A percentile compares a stretch with the other conserved stretches of the same genome.
phyloP scores from a whole-genome alignment of 192 early-diverging fungal species.

The Rhizophlyctis rosea region DNA sequence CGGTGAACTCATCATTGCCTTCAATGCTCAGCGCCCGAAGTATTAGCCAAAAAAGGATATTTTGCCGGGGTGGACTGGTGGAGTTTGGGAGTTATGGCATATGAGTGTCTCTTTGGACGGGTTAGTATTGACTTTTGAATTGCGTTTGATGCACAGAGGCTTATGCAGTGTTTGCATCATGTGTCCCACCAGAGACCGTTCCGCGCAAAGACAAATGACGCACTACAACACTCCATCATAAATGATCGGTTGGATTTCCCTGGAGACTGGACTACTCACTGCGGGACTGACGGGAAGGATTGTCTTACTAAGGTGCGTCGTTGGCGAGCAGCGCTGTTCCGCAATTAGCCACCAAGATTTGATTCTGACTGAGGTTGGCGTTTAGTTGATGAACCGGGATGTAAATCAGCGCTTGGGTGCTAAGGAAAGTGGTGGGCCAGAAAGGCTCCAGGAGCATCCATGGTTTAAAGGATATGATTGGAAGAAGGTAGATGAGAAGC shows the following conservation, averaged over 20 bases:
- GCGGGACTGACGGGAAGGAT: constrained; percentile 19
- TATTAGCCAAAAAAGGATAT: constrained; percentile 49
- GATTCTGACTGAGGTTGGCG: too few relatives aligned
- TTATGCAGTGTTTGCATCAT: not conserved
- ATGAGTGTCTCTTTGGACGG: constrained; percentile 74
- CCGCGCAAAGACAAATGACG: constrained; percentile 70
- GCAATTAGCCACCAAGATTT: too few relatives aligned
- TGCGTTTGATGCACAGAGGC: too few relatives aligned
- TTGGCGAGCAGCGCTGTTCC: constrained; percentile 2
- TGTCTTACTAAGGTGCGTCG: constrained; percentile 7
- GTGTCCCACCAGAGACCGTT: constrained; percentile 66
- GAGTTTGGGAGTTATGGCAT: constrained; percentile 77
- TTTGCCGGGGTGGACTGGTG: constrained; percentile 66
- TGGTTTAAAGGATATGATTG: constrained; percentile 80
- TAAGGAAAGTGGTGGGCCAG: constrained; percentile 65
- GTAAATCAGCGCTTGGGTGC: constrained; percentile 73
- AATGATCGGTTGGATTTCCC: constrained; percentile 67
- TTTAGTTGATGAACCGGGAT: constrained; percentile 72
- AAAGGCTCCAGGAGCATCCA: constrained; percentile 68
- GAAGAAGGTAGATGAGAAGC: constrained; percentile 67
- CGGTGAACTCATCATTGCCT: not conserved
- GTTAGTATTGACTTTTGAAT: constrained; percentile 52
- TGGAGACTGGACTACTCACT: constrained; percentile 35
- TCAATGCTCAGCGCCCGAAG: constrained; percentile 40
- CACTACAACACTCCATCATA: constrained; percentile 68